phyloP scores from a whole-genome alignment of 169 alveolate genomes.

The Plasmodium malariae region DNA sequence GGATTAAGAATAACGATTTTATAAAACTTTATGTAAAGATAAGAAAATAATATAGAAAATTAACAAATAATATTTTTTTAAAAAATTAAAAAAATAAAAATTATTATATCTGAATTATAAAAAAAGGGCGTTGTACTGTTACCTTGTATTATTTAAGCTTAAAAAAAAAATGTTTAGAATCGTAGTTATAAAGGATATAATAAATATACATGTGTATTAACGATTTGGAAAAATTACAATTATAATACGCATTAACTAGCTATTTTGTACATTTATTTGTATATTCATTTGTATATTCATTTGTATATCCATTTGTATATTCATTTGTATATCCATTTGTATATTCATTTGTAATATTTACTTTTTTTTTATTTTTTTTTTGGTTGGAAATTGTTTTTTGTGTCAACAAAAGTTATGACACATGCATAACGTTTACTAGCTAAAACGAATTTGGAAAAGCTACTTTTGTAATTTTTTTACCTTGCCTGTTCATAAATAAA shows the following conservation, averaged over 20 bases:
- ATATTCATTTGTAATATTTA: too few species aligned
- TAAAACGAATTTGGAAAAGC: conserved; percentile 4
- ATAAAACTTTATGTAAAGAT: not conserved
- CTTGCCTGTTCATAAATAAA: conserved; percentile 35
- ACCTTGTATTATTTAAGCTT: not conserved
- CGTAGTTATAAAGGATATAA: not conserved
- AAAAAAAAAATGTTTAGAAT: not conserved
- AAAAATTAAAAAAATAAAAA: too few species aligned
- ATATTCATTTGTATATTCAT: too few species aligned
- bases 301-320: too few species aligned
- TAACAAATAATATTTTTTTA: too few species aligned
- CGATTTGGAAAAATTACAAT: not conserved
- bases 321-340: too few species aligned
- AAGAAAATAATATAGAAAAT: not conserved
- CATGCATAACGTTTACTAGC: conserved; percentile 21
- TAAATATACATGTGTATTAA: not conserved
- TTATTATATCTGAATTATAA: not conserved
- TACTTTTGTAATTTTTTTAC: conserved; percentile 20
- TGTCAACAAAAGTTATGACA: conserved; percentile 16
- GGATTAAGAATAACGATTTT: not conserved
- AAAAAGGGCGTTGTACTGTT: not conserved
- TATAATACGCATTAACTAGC: not conserved
- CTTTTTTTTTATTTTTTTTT: conserved; percentile 35
- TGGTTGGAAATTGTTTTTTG: not conserved
- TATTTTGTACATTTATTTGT: not conserved